phyloP scores from a whole-genome alignment of 768 basidiomycete genomes.

The Omphalotus guepiniiformis region DNA sequence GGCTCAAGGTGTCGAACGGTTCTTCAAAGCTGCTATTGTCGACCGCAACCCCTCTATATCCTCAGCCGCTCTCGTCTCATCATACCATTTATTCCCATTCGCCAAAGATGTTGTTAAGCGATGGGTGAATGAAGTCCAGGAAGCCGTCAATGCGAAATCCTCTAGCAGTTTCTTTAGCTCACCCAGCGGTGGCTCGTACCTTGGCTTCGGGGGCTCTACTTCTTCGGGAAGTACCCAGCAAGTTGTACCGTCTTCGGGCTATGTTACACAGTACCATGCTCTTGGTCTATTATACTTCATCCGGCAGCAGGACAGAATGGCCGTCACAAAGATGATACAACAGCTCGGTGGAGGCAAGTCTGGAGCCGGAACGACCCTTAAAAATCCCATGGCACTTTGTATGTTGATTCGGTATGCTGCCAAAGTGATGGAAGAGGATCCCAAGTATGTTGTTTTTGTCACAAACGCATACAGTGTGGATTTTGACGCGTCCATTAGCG shows the following conservation, averaged over 20 bases:
- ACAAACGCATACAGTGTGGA: conserved; percentile 3
- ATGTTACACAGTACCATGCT: conserved; percentile 96
- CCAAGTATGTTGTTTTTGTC: conserved; percentile 64
- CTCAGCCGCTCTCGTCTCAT: conserved; percentile 92
- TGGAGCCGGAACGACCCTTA: conserved; percentile 77
- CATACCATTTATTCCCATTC: conserved; percentile 92
- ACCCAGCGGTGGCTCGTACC: conserved; percentile 50
- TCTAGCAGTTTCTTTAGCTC: conserved; percentile 63
- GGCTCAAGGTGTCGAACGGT: conserved; percentile 97
- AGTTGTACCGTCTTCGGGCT: conserved; percentile 82
- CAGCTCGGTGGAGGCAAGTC: conserved; percentile 89
- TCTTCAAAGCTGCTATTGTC: conserved; percentile 99
- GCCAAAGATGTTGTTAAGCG: conserved; percentile 96
- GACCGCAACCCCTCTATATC: conserved; percentile 95
- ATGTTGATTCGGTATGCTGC: conserved; percentile 98
- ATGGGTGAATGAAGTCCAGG: conserved; percentile 99
- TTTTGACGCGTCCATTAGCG: conserved; percentile 38
- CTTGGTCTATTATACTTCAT: conserved; percentile 91
- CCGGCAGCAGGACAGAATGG: conserved; percentile 97
- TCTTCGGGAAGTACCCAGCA: conserved; percentile 56
- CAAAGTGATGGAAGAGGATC: conserved; percentile 99
- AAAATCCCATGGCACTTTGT: conserved; percentile 96
- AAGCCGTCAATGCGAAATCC: conserved; percentile 89
- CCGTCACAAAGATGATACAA: conserved; percentile 98
- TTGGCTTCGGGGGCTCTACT: conserved; percentile 66